Evolutionary conservation across 371 early-diverging fungal genomes (phyloP).

Genomic region (Rhizopus microsporus): DNA sequence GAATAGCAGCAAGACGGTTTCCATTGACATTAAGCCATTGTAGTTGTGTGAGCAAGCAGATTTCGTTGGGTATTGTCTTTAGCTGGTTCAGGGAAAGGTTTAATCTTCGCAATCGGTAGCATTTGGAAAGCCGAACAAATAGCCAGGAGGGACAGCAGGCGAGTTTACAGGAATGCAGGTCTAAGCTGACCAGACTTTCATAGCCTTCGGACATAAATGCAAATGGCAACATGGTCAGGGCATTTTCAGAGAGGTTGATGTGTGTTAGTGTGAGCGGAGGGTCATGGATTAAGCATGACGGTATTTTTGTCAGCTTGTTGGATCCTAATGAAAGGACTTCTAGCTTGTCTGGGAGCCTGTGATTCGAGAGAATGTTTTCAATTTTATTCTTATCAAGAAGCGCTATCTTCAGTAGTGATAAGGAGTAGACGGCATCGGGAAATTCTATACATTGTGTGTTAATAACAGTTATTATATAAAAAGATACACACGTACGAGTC

Average conservation of each 20-base stretch:
- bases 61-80: constrained; percentile 50
- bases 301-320: constrained; percentile 49
- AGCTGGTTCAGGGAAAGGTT: constrained; percentile 69
- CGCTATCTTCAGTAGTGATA: constrained; percentile 37
- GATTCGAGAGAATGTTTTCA: constrained; percentile 25
- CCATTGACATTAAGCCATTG: constrained; percentile 78
- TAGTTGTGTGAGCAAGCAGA: constrained; percentile 53
- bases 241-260: constrained; percentile 61
- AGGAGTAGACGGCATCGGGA: constrained; percentile 49
- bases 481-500: constrained; percentile 12
- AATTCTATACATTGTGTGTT: constrained; percentile 27
- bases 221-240: constrained; percentile 44
- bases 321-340: constrained; percentile 50
- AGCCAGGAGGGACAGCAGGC: constrained; percentile 24
- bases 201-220: constrained; percentile 49
- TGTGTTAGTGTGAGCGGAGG: constrained; percentile 53
- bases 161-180: constrained; percentile 65
- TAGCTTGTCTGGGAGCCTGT: constrained; percentile 32
- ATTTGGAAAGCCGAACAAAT: constrained; percentile 31
- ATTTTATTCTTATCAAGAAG: constrained; percentile 53
- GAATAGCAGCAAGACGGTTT: constrained; percentile 58
- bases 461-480: neutral
- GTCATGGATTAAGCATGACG: constrained; percentile 40
- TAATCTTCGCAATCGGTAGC: constrained; percentile 51
- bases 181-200: constrained; percentile 57